phyloP scores from a whole-genome alignment of 176 grass and related monocot species.

The Oryza officinalis region DNA sequence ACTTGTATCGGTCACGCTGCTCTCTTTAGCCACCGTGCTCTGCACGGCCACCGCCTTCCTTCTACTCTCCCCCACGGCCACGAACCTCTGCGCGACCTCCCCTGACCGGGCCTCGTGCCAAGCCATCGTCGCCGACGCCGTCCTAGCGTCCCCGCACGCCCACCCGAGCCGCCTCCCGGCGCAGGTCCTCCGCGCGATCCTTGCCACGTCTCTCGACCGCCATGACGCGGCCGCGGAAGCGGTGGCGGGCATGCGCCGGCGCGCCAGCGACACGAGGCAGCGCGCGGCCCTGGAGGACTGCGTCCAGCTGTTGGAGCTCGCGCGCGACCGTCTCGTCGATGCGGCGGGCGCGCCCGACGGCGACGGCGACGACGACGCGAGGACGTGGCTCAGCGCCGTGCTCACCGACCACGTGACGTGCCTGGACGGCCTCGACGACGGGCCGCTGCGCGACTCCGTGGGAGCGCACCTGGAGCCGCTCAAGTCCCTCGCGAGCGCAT shows the following conservation, averaged over 20 bases:
- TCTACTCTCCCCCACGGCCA: not conserved
- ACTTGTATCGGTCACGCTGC: conserved; percentile 1
- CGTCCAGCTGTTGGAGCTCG: conserved; percentile 51
- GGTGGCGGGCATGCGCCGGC: conserved; percentile 11
- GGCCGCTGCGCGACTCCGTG: not conserved
- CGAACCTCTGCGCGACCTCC: conserved; percentile 50
- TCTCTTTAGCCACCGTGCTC: conserved; percentile 1
- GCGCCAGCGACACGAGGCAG: not conserved
- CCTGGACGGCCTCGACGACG: conserved; percentile 35
- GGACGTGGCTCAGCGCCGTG: conserved; percentile 55
- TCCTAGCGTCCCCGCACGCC: not conserved
- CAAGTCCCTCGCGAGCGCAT: conserved; percentile 47
- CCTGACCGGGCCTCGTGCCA: conserved; percentile 50
- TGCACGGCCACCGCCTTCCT: conserved; percentile 9
- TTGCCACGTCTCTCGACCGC: conserved; percentile 29
- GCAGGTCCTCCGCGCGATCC: conserved; percentile 38
- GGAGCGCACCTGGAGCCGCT: conserved; percentile 31
- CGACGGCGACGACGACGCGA: not conserved
- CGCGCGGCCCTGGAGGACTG: conserved; percentile 51
- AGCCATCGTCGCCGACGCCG: conserved; percentile 37
- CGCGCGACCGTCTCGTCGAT: conserved; percentile 48
- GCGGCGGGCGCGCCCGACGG: not conserved
- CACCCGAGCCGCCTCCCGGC: not conserved
- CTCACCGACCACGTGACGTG: conserved; percentile 56
- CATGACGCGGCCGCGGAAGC: conserved; percentile 29